Evolutionary conservation across 805 yeast species (phyloP), one percentile per base, ranked within the genome.

Genomic region (Ogataea neopini): DNA sequence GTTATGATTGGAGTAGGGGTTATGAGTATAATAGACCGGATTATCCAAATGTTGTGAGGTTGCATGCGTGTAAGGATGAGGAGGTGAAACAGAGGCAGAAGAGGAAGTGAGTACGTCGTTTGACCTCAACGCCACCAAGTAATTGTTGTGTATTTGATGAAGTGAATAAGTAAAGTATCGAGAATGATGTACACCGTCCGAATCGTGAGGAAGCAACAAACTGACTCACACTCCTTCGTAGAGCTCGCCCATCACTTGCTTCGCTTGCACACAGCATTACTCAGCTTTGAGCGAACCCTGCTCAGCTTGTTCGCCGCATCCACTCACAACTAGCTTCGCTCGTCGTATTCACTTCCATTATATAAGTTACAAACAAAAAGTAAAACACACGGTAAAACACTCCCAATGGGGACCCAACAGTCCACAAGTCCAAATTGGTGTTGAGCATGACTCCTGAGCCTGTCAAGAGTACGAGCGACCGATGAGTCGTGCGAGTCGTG

Each of bases 1-100:
- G 96, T 52, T 92, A 94, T 69, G 99, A 94, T 65, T 94, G 99
- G 99, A 79, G 89, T 49, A 90, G 90, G 63, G 96, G 95, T n/a
- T 77, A 86, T 66, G 83, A 77, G 63, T 85, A 76, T 59, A 89
- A 88, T 71, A 78, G 83, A 37, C 86, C 81, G 2, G 89, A 84
- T 55, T 80, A 81, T 59, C 89, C 94, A 15, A 86, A 80, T 53
- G 73, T 80, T 46, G 81, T 94, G 51, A 85, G 87, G 68, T 72
- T 94, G 43, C 99, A 94, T 68, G 83, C 91, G 11, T 80, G 86
- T 33, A 83, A 81, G 54, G 97, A 90, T 42, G 91, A 82, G 44
- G 99, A 94, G 66, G 86, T 87, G 40, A 86, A 86, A 58, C 84
- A 73, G 58, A 76, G 77, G 62, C 64, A 56, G 6, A 68, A 67